Conservation (phyloP, 768 basidiomycete genomes). For the Infundibulicybe gibba region DNA sequence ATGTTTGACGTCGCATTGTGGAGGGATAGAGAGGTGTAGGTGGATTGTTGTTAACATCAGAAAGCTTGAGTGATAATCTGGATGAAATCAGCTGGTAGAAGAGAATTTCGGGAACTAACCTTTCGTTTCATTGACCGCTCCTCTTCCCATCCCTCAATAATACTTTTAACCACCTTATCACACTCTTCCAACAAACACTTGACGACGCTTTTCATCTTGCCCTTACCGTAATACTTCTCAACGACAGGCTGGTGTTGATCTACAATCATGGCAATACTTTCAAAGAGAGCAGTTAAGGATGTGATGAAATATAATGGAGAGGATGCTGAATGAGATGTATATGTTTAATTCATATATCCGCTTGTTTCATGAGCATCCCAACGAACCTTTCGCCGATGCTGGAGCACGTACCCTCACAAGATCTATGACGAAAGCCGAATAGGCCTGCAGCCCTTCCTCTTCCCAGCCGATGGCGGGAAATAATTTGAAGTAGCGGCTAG, state of each 20-base stretch:
- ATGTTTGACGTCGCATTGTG: constrained; percentile 23
- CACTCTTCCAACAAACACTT: constrained; percentile 77
- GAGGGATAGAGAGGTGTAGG: constrained; percentile 26
- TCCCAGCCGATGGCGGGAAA: constrained; percentile 97
- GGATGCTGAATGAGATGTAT: constrained; percentile 57
- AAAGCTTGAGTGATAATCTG: constrained; percentile 29
- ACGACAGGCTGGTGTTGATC: constrained; percentile 98
- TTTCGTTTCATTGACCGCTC: constrained; percentile 82
- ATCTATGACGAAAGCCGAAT: constrained; percentile 90
- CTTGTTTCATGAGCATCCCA: not conserved
- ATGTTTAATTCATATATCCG: constrained; percentile 5
- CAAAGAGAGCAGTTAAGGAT: constrained; percentile 86
- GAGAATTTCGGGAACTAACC: constrained; percentile 30
- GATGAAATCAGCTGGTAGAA: not conserved
- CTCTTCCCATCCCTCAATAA: constrained; percentile 88
- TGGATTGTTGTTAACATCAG: constrained; percentile 42
- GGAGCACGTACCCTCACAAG: constrained; percentile 79
- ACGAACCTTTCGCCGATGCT: constrained; percentile 75
- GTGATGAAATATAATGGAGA: constrained; percentile 92
- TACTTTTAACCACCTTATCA: constrained; percentile 73
- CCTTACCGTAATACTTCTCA: constrained; percentile 93
- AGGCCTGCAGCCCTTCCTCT: constrained; percentile 84
- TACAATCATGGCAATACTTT: constrained; percentile 92
- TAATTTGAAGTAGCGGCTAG: constrained; percentile 93
- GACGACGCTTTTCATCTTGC: constrained; percentile 83